A percentile compares a stretch with the other conserved stretches of the same genome.
Conservation (phyloP, 75 land plant species). For the Pseudotsuga menziesii region DNA sequence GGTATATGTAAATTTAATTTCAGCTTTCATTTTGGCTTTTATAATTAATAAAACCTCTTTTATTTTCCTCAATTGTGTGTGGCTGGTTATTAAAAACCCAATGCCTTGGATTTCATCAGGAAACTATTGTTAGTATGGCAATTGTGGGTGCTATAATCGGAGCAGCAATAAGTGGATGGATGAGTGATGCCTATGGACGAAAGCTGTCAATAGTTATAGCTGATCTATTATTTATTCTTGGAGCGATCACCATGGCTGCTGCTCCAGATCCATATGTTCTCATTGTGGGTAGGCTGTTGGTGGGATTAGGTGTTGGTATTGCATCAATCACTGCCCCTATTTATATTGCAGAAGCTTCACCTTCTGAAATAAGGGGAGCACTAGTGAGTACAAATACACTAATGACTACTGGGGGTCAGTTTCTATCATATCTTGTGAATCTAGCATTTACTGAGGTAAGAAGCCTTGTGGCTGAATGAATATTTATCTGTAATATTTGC, state of each 20-base stretch:
- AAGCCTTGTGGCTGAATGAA: neutral
- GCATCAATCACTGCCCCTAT: constrained; percentile 91
- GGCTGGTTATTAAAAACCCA: neutral
- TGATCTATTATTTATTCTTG: constrained; percentile 59
- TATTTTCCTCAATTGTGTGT: neutral
- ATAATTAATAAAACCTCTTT: neutral
- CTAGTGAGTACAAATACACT: constrained; percentile 78
- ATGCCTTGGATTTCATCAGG: constrained; percentile 30
- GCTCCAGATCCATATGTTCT: constrained; percentile 76
- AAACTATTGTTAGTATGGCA: constrained; percentile 96
- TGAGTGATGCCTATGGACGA: constrained; percentile 72
- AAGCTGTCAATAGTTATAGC: constrained; percentile 73
- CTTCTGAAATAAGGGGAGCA: constrained; percentile 77
- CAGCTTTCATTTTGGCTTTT: neutral
- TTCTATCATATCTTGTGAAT: constrained; percentile 81
- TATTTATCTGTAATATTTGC: neutral
- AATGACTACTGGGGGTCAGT: constrained; percentile 89
- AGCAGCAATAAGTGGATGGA: constrained; percentile 68
- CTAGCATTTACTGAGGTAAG: constrained; percentile 85
- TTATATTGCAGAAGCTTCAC: constrained; percentile 85
- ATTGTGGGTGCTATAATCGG: constrained; percentile 81
- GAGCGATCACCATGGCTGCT: constrained; percentile 67
- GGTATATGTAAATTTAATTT: constrained; percentile 20
- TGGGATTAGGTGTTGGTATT: constrained; percentile 82
- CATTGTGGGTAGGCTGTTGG: constrained; percentile 64